A percentile compares a stretch with the other conserved stretches of the same genome.
Evolutionary conservation across 1,284 basidiomycete genomes (phyloP).

Genomic region (Cerioporus squamosus): DNA sequence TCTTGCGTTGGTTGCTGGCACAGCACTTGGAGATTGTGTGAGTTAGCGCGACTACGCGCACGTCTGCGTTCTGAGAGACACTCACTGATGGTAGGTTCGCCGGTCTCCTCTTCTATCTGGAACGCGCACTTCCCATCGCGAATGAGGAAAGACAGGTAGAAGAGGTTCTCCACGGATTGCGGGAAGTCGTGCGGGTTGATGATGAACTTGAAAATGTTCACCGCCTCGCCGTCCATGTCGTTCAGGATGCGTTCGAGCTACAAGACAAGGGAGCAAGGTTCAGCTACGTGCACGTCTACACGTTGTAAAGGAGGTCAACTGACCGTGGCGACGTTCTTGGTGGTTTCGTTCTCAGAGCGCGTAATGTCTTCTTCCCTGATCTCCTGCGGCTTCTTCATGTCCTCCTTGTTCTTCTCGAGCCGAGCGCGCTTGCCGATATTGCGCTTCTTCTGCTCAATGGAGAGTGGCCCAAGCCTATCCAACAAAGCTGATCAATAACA

Average conservation of each 20-base stretch:
- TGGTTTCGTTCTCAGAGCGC: conserved; percentile 80
- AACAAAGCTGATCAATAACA: no score
- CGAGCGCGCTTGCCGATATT: conserved; percentile 61
- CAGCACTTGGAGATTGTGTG: conserved; percentile 44
- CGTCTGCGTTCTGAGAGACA: conserved; percentile 3
- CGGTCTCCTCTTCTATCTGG: conserved; percentile 58
- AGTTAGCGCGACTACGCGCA: neutral
- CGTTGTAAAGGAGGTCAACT: conserved; percentile 21
- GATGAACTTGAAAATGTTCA: conserved; percentile 85
- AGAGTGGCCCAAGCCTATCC: conserved; percentile 76
- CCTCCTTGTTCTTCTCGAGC: conserved; percentile 74
- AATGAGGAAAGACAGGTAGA: conserved; percentile 91
- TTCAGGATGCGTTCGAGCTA: conserved; percentile 63
- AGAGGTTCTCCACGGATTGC: conserved; percentile 93
- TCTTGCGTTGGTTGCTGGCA: conserved; percentile 67
- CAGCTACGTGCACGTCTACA: neutral
- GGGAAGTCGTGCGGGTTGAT: conserved; percentile 88
- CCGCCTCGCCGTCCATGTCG: conserved; percentile 43
- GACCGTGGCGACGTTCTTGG: conserved; percentile 75
- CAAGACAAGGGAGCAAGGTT: neutral
- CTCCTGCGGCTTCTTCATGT: conserved; percentile 72
- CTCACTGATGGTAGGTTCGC: conserved; percentile 79
- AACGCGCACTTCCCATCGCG: conserved; percentile 81
- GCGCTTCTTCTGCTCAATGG: conserved; percentile 77
- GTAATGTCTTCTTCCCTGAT: conserved; percentile 78